These are phyloP conservation scores for Dysphania ambrosioides DNA, from an alignment of 148 eudicot genomes.

Conservation along the genomic window DNA sequence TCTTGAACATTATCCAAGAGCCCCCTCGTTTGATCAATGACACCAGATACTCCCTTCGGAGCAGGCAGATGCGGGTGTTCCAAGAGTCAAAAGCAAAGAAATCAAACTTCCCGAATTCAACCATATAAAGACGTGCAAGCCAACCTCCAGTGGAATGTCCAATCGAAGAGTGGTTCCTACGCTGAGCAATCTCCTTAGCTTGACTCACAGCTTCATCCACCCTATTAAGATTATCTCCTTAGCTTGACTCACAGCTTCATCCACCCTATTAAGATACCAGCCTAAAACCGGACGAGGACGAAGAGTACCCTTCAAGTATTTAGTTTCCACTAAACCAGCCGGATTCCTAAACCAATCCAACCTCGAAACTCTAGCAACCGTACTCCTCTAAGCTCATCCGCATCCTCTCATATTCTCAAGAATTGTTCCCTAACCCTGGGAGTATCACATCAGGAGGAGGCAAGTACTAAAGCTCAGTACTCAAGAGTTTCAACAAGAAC, in stretches of 20 bases:
- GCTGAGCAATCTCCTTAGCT: constrained; percentile 59
- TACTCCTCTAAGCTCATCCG: constrained; percentile 57
- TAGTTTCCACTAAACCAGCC: constrained; percentile 80
- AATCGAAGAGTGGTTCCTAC: constrained; percentile 57
- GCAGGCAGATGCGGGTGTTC: constrained; percentile 90
- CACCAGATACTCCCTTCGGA: constrained; percentile 80
- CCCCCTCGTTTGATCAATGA: constrained; percentile 96
- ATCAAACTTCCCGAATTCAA: constrained; percentile 65
- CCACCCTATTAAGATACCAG: constrained; percentile 79
- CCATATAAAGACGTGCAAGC: constrained; percentile 93
- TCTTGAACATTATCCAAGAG: constrained; percentile 77
- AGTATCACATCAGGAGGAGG: constrained; percentile 77
- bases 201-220: too few relatives aligned
- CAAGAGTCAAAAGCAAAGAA: constrained; percentile 76
- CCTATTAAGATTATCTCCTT: too few relatives aligned
- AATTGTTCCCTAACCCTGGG: constrained; percentile 85
- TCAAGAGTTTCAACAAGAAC: neutral
- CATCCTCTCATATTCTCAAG: constrained; percentile 64
- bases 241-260: constrained; percentile 72
- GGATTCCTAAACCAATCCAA: constrained; percentile 96
- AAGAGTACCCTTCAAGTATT: constrained; percentile 90
- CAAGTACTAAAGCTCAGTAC: neutral
- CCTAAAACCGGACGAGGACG: constrained; percentile 91
- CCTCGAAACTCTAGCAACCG: constrained; percentile 72
- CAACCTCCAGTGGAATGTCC: constrained; percentile 99